Percentiles rank a stretch among this genome's conserved stretches.
Evolutionary conservation across 73 alveolate genomes (phyloP).

Genomic region (Tetrahymena thermophila): DNA sequence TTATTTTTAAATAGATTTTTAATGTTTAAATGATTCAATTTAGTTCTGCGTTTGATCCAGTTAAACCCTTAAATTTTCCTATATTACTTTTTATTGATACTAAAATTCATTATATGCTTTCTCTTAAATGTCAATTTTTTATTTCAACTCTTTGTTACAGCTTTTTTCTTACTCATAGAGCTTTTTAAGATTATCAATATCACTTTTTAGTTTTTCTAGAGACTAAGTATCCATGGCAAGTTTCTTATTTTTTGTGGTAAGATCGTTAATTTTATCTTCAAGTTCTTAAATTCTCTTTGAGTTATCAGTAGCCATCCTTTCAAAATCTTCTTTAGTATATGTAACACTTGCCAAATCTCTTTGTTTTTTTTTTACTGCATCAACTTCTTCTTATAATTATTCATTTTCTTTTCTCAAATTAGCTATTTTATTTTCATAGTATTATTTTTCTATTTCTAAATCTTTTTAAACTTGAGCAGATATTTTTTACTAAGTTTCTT

Average conservation of each 20-base stretch:
- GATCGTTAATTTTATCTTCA: not conserved
- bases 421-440: not conserved
- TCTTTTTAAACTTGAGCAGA: not conserved
- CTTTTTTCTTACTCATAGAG: not conserved
- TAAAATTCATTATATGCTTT: not conserved
- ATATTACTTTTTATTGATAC: not conserved
- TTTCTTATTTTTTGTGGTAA: not conserved
- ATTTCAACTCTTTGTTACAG: not conserved
- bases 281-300: not conserved
- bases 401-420: not conserved
- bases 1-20: not conserved
- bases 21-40: not conserved
- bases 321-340: not conserved
- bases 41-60: not conserved
- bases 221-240: not conserved
- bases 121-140: not conserved
- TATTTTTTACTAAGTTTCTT: not conserved
- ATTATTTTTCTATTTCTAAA: not conserved
- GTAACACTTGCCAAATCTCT: not conserved
- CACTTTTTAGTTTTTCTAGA: not conserved
- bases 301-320: not conserved
- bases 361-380: not conserved
- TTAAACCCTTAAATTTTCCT: not conserved
- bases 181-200: not conserved
- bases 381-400: not conserved